phyloP scores from a whole-genome alignment of 306 rosid species.

The Astragalus glycyphyllos region DNA sequence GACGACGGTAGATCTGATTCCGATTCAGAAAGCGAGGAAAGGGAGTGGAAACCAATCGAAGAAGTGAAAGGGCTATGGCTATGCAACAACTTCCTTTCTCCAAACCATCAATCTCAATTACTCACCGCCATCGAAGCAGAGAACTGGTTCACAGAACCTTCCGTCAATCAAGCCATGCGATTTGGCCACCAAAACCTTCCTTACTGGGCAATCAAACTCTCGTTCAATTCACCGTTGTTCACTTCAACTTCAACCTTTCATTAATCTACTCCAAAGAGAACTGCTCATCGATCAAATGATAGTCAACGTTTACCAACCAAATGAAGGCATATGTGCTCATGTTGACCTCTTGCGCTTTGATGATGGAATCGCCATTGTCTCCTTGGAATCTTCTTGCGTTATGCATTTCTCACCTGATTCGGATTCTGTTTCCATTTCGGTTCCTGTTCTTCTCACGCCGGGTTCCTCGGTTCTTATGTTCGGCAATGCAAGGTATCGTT shows the following conservation, averaged over 20 bases:
- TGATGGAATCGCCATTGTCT: slow-evolving; percentile 89
- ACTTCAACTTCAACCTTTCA: slow-evolving; percentile 48
- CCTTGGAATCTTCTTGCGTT: slow-evolving; percentile 80
- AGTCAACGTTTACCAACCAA: slow-evolving; percentile 70
- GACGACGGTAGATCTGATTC: slow-evolving; percentile 4
- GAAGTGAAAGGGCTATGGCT: slow-evolving; percentile 73
- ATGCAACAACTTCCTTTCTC: slow-evolving; percentile 61
- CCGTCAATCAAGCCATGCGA: slow-evolving; percentile 82
- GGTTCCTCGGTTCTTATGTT: slow-evolving; percentile 82
- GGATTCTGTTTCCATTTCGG: not conserved
- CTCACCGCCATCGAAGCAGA: slow-evolving; percentile 65
- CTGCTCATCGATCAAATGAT: slow-evolving; percentile 88
- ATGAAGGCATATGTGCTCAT: slow-evolving; percentile 90
- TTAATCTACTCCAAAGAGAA: slow-evolving; percentile 56
- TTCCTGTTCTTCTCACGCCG: slow-evolving; percentile 68
- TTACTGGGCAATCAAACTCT: slow-evolving; percentile 64
- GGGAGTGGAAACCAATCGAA: slow-evolving; percentile 48
- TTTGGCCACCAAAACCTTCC: slow-evolving; percentile 76
- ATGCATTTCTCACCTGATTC: slow-evolving; percentile 70
- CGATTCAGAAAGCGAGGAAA: not conserved
- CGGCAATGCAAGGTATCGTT: slow-evolving; percentile 80
- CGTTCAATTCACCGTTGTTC: slow-evolving; percentile 41
- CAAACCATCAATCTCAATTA: slow-evolving; percentile 52
- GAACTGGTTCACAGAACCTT: slow-evolving; percentile 48
- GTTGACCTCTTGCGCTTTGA: slow-evolving; percentile 86